phyloP scores from a whole-genome alignment of 208 protist species.

The Jaenimonas drosophilae region DNA sequence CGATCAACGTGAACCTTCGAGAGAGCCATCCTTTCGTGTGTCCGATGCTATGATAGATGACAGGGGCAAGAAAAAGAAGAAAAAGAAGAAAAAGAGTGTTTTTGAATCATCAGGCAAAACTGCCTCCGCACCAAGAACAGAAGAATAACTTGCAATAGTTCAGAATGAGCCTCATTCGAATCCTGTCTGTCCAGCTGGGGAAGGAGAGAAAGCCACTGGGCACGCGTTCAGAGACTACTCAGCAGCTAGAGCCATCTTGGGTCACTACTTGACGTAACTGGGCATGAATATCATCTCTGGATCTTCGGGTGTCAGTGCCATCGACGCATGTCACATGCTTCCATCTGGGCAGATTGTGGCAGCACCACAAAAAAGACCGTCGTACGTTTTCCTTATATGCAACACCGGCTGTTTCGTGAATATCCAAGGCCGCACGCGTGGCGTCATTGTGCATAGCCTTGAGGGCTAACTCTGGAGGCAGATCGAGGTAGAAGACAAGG shows the following conservation, averaged over 20 bases:
- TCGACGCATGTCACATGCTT: slow-evolving; percentile 38
- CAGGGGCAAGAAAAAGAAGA: slow-evolving; percentile 14
- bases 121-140: too few relatives aligned
- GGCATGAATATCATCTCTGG: slow-evolving; percentile 40
- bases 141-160: too few relatives aligned
- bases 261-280: too few relatives aligned
- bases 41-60: slow-evolving; percentile 5
- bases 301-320: slow-evolving; percentile 17
- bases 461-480: slow-evolving; percentile 56
- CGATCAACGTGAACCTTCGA: slow-evolving; percentile 73
- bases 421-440: slow-evolving; percentile 70
- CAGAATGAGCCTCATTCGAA: too few relatives aligned
- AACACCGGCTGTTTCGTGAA: slow-evolving; percentile 75
- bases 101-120: neutral
- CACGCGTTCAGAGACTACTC: too few relatives aligned
- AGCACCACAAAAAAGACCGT: slow-evolving; percentile 78
- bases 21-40: slow-evolving; percentile 31
- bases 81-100: neutral
- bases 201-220: too few relatives aligned
- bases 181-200: too few relatives aligned
- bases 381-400: slow-evolving; percentile 78
- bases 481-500: slow-evolving; percentile 79
- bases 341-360: slow-evolving; percentile 45
- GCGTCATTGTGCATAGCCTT: slow-evolving; percentile 62
- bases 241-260: too few relatives aligned